A percentile compares a stretch with the other conserved stretches of the same genome.
Conservation (phyloP, 1,139 yeast genomes). For the Yamadazyma aaseri region DNA sequence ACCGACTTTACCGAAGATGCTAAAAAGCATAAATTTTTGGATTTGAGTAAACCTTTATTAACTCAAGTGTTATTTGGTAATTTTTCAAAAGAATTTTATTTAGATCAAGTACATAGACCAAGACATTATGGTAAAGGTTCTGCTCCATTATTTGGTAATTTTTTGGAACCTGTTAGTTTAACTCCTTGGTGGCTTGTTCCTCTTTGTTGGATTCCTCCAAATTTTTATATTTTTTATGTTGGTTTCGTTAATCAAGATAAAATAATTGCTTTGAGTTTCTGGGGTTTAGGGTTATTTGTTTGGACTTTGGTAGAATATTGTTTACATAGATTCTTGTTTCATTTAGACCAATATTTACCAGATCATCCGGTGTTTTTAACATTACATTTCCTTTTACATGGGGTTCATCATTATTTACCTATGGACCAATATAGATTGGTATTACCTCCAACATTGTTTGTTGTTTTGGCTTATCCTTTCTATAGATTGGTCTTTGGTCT, state of each 20-base stretch:
- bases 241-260: conserved; percentile 39
- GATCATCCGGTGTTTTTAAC: conserved; percentile 73
- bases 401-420: conserved; percentile 95
- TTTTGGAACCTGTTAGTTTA: conserved; percentile 46
- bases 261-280: conserved; percentile 40
- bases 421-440: conserved; percentile 94
- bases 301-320: conserved; percentile 93
- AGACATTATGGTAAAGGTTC: conserved; percentile 83
- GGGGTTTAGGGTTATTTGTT: conserved; percentile 68
- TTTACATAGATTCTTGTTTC: conserved; percentile 90
- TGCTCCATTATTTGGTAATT: conserved; percentile 66
- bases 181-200: conserved; percentile 76
- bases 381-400: conserved; percentile 86
- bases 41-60: conserved; percentile 76
- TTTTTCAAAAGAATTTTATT: conserved; percentile 82
- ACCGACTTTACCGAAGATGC: conserved; percentile 77
- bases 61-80: conserved; percentile 72
- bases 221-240: conserved; percentile 46
- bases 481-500: conserved; percentile 37
- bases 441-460: conserved; percentile 88
- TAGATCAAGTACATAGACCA: conserved; percentile 96
- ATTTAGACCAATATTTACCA: conserved; percentile 83
- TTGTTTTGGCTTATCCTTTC: conserved; percentile 45
- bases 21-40: conserved; percentile 79
- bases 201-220: conserved; percentile 81